phyloP scores from a whole-genome alignment of 352 stramenopile genomes.

The Globisporangium apiculatum region DNA sequence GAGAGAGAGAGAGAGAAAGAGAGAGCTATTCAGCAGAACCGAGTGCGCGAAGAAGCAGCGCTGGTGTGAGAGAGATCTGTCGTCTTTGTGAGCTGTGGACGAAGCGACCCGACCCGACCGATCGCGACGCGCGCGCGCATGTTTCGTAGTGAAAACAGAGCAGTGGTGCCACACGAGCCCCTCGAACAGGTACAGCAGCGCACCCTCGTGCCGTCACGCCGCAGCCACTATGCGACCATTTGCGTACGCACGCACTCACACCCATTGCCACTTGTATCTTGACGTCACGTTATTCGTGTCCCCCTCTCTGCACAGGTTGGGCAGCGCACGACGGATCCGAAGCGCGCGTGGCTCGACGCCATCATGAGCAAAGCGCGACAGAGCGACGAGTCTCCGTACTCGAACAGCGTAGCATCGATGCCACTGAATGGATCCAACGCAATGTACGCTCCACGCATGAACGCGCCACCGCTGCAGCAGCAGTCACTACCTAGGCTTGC shows the following conservation, averaged over 20 bases:
- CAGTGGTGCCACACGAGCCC: constrained; percentile 1
- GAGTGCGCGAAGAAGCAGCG: background rate
- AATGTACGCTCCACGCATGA: background rate
- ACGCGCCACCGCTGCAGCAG: background rate
- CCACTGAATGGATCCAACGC: constrained; percentile 4
- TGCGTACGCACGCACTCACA: too few species aligned
- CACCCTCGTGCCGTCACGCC: background rate
- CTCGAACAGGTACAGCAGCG: constrained; percentile 3
- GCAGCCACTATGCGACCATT: background rate
- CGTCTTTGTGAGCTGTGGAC: too few species aligned
- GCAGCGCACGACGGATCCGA: constrained; percentile 27
- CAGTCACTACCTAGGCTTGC: background rate
- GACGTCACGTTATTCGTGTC: background rate
- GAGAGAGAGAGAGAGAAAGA: too few species aligned
- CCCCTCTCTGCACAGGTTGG: background rate
- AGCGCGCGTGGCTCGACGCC: constrained; percentile 63
- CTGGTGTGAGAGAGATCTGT: background rate
- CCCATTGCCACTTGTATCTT: background rate
- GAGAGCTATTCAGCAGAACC: background rate
- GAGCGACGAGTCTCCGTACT: constrained; percentile 10
- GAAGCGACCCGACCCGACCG: too few species aligned
- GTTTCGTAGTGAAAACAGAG: constrained; percentile 1
- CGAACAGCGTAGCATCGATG: constrained; percentile 7
- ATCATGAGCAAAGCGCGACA: constrained; percentile 62
- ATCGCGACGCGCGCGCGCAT: background rate